Percentiles rank a stretch among this genome's conserved stretches.
phyloP scores from a whole-genome alignment of 129 eudicot genomes.

The Gnaphalium uliginosum region DNA sequence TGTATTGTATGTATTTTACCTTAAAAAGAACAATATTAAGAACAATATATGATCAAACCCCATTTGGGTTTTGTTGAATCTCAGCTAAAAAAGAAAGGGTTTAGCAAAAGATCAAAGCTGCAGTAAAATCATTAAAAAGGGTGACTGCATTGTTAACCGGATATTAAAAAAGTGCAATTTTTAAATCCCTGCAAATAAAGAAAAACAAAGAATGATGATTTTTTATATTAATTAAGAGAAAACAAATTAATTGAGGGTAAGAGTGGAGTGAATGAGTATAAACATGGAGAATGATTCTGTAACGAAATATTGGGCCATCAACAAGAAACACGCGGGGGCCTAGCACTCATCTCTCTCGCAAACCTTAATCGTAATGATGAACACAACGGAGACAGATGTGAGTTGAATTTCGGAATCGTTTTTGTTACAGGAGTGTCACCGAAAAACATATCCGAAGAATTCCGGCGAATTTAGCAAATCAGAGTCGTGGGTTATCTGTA shows the following conservation, averaged over 20 bases:
- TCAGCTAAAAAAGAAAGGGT: background rate
- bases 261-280: background rate
- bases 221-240: background rate
- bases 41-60: constrained; percentile 27
- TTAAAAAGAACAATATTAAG: constrained; percentile 12
- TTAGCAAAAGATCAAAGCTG: constrained; percentile 19
- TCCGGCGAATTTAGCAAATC: too few species aligned
- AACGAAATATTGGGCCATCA: background rate
- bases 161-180: constrained; percentile 14
- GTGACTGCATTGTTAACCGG: constrained; percentile 15
- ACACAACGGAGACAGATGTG: too few species aligned
- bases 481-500: too few species aligned
- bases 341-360: too few species aligned
- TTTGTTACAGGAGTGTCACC: too few species aligned
- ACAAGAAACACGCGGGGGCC: constrained; percentile 17
- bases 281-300: constrained; percentile 5
- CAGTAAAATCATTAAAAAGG: constrained; percentile 18
- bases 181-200: constrained; percentile 42
- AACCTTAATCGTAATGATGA: too few species aligned
- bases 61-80: constrained; percentile 33
- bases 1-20: too few species aligned
- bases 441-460: too few species aligned
- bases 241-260: background rate
- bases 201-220: background rate
- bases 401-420: too few species aligned